Conservation (phyloP, 2,329 filamentous ascomycete species). For the Trichophyton equinum region DNA sequence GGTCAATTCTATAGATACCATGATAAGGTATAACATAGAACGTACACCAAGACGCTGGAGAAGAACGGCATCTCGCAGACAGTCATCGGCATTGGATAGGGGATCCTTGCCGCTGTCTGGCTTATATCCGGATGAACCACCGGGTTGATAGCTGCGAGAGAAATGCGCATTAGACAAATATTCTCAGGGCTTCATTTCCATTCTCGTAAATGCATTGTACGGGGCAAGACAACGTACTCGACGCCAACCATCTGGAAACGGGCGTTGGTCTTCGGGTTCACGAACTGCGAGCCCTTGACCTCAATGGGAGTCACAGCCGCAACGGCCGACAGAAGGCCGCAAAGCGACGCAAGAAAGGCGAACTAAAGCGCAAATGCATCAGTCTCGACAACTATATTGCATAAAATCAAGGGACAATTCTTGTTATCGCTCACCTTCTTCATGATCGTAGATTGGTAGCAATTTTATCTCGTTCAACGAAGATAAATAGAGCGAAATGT, state of each 20-base stretch:
- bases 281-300: slow-evolving; percentile 48
- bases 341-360: slow-evolving; percentile 27
- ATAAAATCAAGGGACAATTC: neutral
- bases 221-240: slow-evolving; percentile 33
- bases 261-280: slow-evolving; percentile 45
- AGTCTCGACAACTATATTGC: neutral
- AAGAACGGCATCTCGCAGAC: slow-evolving; percentile 50
- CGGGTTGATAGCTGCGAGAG: slow-evolving; percentile 45
- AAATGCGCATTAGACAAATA: neutral
- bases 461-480: neutral
- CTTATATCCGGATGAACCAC: slow-evolving; percentile 47
- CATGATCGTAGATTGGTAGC: neutral
- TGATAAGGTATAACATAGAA: slow-evolving; percentile 3
- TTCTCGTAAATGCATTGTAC: neutral
- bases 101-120: slow-evolving; percentile 40
- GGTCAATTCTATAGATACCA: neutral
- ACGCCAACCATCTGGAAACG: slow-evolving; percentile 52
- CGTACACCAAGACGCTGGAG: slow-evolving; percentile 50
- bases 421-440: slow-evolving; percentile 1
- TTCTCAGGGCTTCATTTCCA: too few relatives aligned
- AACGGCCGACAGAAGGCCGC: slow-evolving; percentile 34
- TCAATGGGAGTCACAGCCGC: slow-evolving; percentile 44
- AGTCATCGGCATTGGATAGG: slow-evolving; percentile 44
- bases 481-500: neutral
- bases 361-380: neutral